These are phyloP conservation scores for Magnusiomyces sp. DNA, from an alignment of 1,139 yeast species.

Conservation along the genomic window DNA sequence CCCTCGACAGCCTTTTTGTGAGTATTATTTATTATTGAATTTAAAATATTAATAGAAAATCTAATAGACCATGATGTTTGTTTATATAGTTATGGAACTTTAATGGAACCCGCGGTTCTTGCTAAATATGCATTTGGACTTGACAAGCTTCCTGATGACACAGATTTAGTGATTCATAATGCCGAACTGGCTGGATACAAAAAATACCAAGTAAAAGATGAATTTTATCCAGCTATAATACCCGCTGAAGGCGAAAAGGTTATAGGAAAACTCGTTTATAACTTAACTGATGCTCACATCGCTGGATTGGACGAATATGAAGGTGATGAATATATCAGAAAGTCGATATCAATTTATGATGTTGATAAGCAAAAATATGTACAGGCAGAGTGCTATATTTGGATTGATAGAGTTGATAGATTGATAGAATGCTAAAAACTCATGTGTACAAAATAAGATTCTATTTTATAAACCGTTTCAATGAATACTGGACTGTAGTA, in stretches of 20 bases:
- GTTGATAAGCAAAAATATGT: constrained; percentile 11
- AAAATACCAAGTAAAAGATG: constrained; percentile 21
- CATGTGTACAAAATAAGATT: too few relatives aligned
- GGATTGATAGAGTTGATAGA: constrained; percentile 18
- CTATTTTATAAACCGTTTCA: too few relatives aligned
- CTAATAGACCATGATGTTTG: background rate
- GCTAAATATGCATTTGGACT: constrained; percentile 24
- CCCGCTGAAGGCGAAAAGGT: constrained; percentile 17
- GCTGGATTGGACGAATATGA: constrained; percentile 26
- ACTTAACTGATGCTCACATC: constrained; percentile 20
- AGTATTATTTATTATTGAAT: background rate
- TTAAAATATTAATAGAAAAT: background rate
- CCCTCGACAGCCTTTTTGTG: constrained; percentile 2
- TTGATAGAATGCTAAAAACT: too few relatives aligned
- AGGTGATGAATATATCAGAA: constrained; percentile 27
- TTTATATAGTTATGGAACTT: constrained; percentile 27
- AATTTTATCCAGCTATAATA: constrained; percentile 28
- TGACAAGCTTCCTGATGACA: constrained; percentile 13
- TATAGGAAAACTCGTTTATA: constrained; percentile 24
- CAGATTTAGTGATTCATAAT: constrained; percentile 16
- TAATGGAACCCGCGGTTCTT: constrained; percentile 28
- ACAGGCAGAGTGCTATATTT: constrained; percentile 21
- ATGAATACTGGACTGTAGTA: too few relatives aligned
- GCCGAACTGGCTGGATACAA: constrained; percentile 21
- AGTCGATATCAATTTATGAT: constrained; percentile 20